Conservation (phyloP, 2,329 filamentous ascomycete genomes). For the Penicillium sp. region DNA sequence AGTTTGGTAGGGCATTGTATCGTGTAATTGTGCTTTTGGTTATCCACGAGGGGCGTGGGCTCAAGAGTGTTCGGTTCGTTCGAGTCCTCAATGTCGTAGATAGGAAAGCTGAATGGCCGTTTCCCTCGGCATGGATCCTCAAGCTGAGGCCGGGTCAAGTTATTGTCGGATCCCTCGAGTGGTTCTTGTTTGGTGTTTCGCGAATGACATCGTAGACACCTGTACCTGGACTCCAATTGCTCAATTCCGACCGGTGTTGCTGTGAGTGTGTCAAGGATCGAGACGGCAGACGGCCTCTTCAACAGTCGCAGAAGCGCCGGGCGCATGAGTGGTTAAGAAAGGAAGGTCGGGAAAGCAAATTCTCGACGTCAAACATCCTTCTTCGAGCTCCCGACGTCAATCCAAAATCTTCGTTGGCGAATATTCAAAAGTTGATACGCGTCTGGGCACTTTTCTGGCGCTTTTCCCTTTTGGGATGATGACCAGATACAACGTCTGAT, state of each 20-base stretch:
- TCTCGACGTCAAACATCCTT: conserved; percentile 31
- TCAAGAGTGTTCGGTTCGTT: conserved; percentile 1
- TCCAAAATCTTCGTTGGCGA: conserved; percentile 3
- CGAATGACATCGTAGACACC: conserved; percentile 31
- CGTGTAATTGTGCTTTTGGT: neutral
- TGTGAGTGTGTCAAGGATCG: conserved; percentile 36
- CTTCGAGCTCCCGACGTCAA: conserved; percentile 8
- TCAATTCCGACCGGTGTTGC: conserved; percentile 33
- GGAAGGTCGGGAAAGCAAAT: conserved; percentile 13
- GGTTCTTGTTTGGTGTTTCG: conserved; percentile 14
- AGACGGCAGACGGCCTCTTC: conserved; percentile 43
- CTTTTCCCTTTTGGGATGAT: conserved; percentile 21
- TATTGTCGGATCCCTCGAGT: conserved; percentile 2
- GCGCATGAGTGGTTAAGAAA: conserved; percentile 36
- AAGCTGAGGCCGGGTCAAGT: neutral
- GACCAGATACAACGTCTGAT: conserved; percentile 25
- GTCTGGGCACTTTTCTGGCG: conserved; percentile 12
- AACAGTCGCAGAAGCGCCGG: conserved; percentile 44
- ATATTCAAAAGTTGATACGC: conserved; percentile 9
- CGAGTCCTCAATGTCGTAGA: conserved; percentile 30
- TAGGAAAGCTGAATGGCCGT: conserved; percentile 20
- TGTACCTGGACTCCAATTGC: conserved; percentile 27
- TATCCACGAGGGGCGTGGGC: neutral
- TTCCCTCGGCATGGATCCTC: conserved; percentile 6
- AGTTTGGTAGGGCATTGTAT: conserved; percentile 10